Base-by-base conservation (phyloP, 129 eudicot genomes). In the Lonicera japonica region DNA sequence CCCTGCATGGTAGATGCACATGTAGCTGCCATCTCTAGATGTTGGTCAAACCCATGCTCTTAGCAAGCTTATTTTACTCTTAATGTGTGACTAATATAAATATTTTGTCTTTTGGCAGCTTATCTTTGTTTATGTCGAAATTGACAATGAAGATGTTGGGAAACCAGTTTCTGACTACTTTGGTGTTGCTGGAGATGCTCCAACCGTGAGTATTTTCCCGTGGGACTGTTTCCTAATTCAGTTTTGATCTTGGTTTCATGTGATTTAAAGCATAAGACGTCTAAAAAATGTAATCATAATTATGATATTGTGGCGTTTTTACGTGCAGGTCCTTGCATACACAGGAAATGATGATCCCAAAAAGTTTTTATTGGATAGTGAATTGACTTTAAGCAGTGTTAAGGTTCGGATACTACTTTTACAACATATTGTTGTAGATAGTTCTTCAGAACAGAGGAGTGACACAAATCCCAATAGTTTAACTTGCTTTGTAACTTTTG, bases 81-180 rank as follows among this genome's bases (percentile, higher is more conserved):
- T 29, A 29, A 29, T 6, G n/a, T 29, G 36, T 29, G 36, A 29
- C 36, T 29, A 29, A 29, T 29, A 29, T 29, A 11, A 45, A 15
- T 14, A 4, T 4, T 50, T 17, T 50, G 54, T 19, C 16, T 9
- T 50, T 17, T 21, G 53, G 70, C 79, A 89, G 95, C 75, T 77
- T 25, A 54, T 89, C 36, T 85, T 83, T 67, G 88, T 83, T 25
- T 83, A 70, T 64, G 91, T 89, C 16, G 84, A 85, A 36, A 73
- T 71, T 75, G 91, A 89, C 54, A 77, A 86, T 17, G 87, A 85
- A 68, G 95, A 89, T 58, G 79, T 76, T 73, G 97, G 95, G 18
- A 80, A 68, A 63, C 77, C 80, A 70, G 82, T 89, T 67, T 75
- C 87, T 25, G 91, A 89, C 43, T 80, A 82, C 90, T 89, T 89